phyloP scores from a whole-genome alignment of 257 asterid genomes.

The Solanum lignicaule region DNA sequence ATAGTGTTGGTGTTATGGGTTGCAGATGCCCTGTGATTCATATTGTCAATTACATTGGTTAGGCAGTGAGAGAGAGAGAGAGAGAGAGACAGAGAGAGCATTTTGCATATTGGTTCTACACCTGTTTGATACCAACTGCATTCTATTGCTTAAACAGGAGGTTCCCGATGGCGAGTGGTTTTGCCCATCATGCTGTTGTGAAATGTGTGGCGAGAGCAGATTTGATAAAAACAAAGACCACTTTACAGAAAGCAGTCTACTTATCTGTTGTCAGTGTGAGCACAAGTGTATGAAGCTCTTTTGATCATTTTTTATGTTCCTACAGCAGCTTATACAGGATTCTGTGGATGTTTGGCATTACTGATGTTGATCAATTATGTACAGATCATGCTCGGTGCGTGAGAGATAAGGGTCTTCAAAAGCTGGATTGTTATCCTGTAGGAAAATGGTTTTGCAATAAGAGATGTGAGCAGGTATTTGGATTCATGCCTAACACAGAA shows the following conservation, averaged over 20 bases:
- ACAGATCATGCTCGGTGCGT: conserved; percentile 60
- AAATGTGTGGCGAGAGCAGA: conserved; percentile 34
- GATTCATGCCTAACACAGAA: neutral
- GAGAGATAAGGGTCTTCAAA: conserved; percentile 16
- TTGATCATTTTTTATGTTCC: neutral
- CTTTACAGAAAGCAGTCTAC: conserved; percentile 19
- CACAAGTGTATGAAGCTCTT: conserved; percentile 40
- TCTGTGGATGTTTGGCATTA: neutral
- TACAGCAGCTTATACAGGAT: neutral
- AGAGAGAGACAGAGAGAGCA: neutral
- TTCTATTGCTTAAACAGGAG: conserved; percentile 28
- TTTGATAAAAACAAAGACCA: conserved; percentile 12
- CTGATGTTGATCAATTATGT: conserved; percentile 1
- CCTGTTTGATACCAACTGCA: neutral
- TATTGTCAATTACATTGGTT: neutral
- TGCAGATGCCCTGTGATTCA: neutral
- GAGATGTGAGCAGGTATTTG: conserved; percentile 48
- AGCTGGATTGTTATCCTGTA: conserved; percentile 11
- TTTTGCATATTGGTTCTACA: conserved; percentile 1
- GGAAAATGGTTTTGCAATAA: conserved; percentile 55
- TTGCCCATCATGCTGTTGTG: conserved; percentile 77
- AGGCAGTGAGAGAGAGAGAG: no score
- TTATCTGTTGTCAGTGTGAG: conserved; percentile 62
- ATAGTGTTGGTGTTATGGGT: neutral
- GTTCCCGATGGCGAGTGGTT: conserved; percentile 79